These are phyloP conservation scores for Shiraia bambusicola DNA, from an alignment of 2,329 filamentous ascomycete species.

Conservation along the genomic window DNA sequence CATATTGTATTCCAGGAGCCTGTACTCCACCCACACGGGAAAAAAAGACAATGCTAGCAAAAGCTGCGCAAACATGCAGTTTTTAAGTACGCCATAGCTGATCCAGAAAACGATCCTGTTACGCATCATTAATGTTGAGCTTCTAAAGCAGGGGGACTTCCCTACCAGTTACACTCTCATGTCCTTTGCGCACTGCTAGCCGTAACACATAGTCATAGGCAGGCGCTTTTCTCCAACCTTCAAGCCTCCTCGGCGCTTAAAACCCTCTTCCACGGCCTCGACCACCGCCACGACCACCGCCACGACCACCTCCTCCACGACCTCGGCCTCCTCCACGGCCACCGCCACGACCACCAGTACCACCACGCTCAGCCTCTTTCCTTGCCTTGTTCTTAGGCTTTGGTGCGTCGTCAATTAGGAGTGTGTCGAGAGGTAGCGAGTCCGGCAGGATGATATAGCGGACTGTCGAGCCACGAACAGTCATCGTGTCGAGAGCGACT, in stretches of 20 bases:
- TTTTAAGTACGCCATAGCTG: conserved; percentile 11
- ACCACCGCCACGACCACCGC: conserved; percentile 46
- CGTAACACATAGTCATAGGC: conserved; percentile 4
- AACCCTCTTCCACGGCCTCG: conserved; percentile 46
- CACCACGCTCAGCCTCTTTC: conserved; percentile 71
- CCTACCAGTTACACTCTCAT: conserved; percentile 15
- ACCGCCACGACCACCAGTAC: conserved; percentile 52
- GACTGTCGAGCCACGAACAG: conserved; percentile 93
- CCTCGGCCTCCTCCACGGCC: conserved; percentile 51
- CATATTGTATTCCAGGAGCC: conserved; percentile 22
- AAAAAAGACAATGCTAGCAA: conserved; percentile 17
- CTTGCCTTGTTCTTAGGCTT: conserved; percentile 99
- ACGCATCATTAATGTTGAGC: conserved; percentile 24
- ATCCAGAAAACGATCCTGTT: conserved; percentile 15
- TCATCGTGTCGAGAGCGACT: conserved; percentile 89
- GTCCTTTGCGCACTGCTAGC: conserved; percentile 7
- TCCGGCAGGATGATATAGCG: conserved; percentile 96
- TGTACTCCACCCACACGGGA: conserved; percentile 15
- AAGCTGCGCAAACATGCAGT: conserved; percentile 22
- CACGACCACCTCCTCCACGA: conserved; percentile 33
- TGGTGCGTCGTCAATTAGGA: conserved; percentile 92
- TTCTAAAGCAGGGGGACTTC: conserved; percentile 15
- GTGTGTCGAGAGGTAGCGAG: conserved; percentile 88
- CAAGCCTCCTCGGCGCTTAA: conserved; percentile 9
- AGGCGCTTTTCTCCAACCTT: conserved; percentile 6